Evolutionary conservation across 148 eudicot species (phyloP).

Genomic region (Rhododendron vialii): DNA sequence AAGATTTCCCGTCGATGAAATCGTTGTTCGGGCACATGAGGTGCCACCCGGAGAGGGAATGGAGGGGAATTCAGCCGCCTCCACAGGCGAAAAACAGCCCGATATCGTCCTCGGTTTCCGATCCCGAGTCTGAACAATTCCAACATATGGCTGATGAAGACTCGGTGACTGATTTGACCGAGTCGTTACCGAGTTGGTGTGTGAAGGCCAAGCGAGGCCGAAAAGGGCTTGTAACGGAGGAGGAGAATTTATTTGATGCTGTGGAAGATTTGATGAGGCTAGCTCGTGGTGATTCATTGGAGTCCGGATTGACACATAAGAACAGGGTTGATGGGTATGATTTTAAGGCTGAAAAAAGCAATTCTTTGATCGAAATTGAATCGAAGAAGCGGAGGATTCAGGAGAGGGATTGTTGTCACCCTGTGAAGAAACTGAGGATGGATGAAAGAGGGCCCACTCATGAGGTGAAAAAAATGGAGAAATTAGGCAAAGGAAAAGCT

Average conservation of each 20-base stretch:
- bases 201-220: conserved; percentile 33
- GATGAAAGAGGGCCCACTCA: background rate
- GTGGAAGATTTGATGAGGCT: conserved; percentile 22
- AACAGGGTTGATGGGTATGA: conserved; percentile 1
- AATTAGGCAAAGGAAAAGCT: background rate
- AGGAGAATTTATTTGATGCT: conserved; percentile 19
- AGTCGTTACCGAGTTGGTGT: conserved; percentile 23
- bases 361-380: background rate
- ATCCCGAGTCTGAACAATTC: background rate
- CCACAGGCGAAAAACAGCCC: conserved; percentile 2
- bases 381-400: conserved; percentile 4
- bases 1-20: conserved; percentile 34
- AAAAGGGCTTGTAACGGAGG: conserved; percentile 3
- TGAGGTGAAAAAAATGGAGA: background rate
- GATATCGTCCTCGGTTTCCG: conserved; percentile 11
- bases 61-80: conserved; percentile 48
- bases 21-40: conserved; percentile 69
- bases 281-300: conserved; percentile 13
- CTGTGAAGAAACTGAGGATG: background rate
- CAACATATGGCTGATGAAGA: background rate
- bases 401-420: background rate
- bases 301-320: conserved; percentile 1
- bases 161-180: background rate
- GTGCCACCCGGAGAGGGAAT: conserved; percentile 45
- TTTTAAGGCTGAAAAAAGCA: background rate